phyloP scores from a whole-genome alignment of 176 grass and related monocot genomes.

The Avena atlantica region DNA sequence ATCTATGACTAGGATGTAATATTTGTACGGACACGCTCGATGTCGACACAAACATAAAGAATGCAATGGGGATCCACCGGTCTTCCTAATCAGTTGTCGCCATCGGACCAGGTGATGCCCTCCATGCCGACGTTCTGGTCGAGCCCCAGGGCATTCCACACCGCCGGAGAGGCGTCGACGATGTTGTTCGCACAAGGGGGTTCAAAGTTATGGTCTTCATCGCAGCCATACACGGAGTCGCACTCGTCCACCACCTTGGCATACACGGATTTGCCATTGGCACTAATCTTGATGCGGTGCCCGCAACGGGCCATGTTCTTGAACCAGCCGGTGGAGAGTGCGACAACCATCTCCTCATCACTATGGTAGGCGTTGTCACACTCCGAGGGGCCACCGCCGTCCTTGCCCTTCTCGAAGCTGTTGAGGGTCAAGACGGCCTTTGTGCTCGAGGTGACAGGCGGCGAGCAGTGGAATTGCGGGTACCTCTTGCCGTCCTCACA shows the following conservation, averaged over 20 bases:
- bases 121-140: neutral
- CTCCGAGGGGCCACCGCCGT: neutral
- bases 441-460: neutral
- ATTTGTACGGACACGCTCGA: neutral
- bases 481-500: neutral
- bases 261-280: neutral
- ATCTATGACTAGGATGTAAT: neutral
- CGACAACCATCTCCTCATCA: neutral
- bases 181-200: neutral
- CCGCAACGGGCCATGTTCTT: neutral
- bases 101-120: neutral
- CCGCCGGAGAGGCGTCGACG: neutral
- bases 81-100: neutral
- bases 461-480: neutral
- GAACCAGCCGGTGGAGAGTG: neutral
- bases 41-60: neutral
- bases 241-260: constrained; percentile 7
- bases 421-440: neutral
- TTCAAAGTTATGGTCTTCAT: neutral
- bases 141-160: neutral
- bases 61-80: neutral
- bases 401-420: neutral
- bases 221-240: neutral
- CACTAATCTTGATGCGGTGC: neutral
- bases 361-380: neutral